A percentile compares a stretch with the other conserved stretches of the same genome.
phyloP scores from a whole-genome alignment of 2,329 filamentous ascomycete genomes.

The Drechslerella coelobrocha region DNA sequence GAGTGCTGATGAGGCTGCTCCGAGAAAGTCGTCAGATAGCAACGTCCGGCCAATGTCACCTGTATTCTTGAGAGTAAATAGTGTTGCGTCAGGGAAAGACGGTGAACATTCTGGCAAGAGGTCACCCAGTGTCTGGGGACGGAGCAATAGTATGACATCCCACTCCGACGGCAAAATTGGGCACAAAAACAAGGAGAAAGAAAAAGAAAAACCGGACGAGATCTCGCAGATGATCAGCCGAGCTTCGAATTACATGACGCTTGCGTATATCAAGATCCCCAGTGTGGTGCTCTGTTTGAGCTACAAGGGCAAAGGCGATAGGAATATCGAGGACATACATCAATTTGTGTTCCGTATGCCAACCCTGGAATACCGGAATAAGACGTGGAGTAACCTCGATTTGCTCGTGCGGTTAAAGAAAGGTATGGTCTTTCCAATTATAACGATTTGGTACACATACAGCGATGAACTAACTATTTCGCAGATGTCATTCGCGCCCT shows the following conservation, averaged over 20 bases:
- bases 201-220: conserved; percentile 76
- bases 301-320: conserved; percentile 77
- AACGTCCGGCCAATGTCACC: conserved; percentile 31
- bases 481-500: conserved; percentile 82
- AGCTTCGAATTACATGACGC: conserved; percentile 96
- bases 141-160: conserved; percentile 54
- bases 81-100: conserved; percentile 25
- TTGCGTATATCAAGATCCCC: conserved; percentile 92
- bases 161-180: conserved; percentile 14
- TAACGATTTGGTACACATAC: neutral
- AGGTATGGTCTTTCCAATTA: conserved; percentile 58
- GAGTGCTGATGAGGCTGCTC: conserved; percentile 15
- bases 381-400: conserved; percentile 98
- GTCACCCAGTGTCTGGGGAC: conserved; percentile 37
- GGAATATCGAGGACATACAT: conserved; percentile 95
- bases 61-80: conserved; percentile 32
- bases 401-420: conserved; percentile 91
- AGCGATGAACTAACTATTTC: neutral
- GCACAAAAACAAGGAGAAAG: conserved; percentile 59
- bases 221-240: conserved; percentile 95
- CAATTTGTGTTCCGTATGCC: conserved; percentile 97
- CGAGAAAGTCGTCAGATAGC: conserved; percentile 33
- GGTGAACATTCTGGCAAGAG: conserved; percentile 21
- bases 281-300: conserved; percentile 94
- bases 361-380: conserved; percentile 94